Conservation (phyloP, 2,329 filamentous ascomycete species). For the Helotiales sp. region DNA sequence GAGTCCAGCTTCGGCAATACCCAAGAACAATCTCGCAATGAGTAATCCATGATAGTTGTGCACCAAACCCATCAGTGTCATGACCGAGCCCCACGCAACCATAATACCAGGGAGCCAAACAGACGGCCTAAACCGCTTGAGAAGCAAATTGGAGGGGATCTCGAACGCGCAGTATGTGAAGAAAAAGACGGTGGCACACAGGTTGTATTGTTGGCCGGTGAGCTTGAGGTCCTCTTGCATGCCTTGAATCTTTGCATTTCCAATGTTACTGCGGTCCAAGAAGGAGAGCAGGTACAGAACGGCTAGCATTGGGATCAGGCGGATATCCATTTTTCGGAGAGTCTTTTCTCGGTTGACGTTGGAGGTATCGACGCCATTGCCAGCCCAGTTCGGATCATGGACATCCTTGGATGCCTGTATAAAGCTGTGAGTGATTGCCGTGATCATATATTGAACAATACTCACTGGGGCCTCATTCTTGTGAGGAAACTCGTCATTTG, state of each 20-base stretch:
- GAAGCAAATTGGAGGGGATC: slow-evolving; percentile 66
- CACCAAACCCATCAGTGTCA: slow-evolving; percentile 71
- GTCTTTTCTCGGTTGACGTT: slow-evolving; percentile 25
- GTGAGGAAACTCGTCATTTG: background rate
- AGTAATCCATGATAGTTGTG: slow-evolving; percentile 68
- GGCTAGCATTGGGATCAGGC: slow-evolving; percentile 71
- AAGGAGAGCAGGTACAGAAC: slow-evolving; percentile 76
- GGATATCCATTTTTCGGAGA: slow-evolving; percentile 58
- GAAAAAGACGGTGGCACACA: slow-evolving; percentile 48
- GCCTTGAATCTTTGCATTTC: slow-evolving; percentile 69
- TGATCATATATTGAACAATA: background rate
- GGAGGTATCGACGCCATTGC: slow-evolving; percentile 25
- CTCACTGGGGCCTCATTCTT: background rate
- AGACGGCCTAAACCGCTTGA: slow-evolving; percentile 48
- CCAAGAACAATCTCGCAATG: slow-evolving; percentile 36
- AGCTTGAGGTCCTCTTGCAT: slow-evolving; percentile 65
- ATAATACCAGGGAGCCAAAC: slow-evolving; percentile 69
- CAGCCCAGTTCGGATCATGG: slow-evolving; percentile 18
- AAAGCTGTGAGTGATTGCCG: background rate
- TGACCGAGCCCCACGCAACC: slow-evolving; percentile 67
- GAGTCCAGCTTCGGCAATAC: slow-evolving; percentile 34
- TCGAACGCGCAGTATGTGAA: slow-evolving; percentile 64
- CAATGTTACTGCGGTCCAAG: slow-evolving; percentile 72
- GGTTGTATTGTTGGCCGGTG: slow-evolving; percentile 47
- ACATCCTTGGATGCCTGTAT: background rate